phyloP scores from a whole-genome alignment of 2,329 filamentous ascomycete species.

The Colletotrichum sansevieriae region DNA sequence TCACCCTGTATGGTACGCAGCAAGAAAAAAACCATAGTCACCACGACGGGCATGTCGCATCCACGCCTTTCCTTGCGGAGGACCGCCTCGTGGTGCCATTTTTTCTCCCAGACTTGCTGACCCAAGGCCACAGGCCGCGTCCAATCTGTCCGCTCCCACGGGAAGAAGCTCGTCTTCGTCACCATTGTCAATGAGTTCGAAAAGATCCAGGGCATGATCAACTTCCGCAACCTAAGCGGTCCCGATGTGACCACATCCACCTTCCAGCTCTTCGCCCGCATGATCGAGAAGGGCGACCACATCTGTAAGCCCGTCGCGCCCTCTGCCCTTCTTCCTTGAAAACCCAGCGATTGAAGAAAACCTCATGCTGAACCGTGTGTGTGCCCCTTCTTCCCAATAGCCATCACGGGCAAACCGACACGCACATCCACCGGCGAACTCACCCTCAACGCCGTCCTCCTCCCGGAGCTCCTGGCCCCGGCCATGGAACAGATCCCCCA shows the following conservation, averaged over 20 bases:
- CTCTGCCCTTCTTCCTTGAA: too few species aligned
- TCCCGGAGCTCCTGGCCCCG: conserved; percentile 82
- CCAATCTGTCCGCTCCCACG: conserved; percentile 75
- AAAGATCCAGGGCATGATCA: conserved; percentile 82
- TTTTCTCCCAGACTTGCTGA: conserved; percentile 33
- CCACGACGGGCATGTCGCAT: conserved; percentile 13
- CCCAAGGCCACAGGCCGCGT: conserved; percentile 73
- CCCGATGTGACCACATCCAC: conserved; percentile 51
- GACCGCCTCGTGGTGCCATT: too few species aligned
- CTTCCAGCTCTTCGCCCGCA: conserved; percentile 72
- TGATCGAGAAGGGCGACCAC: conserved; percentile 85
- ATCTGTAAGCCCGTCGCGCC: conserved; percentile 70
- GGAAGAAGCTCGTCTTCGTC: conserved; percentile 86
- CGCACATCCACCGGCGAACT: conserved; percentile 81
- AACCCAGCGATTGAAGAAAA: background rate
- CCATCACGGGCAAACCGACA: conserved; percentile 77
- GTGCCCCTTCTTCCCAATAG: conserved; percentile 53
- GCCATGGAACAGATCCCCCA: conserved; percentile 84
- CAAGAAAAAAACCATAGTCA: background rate
- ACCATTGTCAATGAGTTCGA: conserved; percentile 81
- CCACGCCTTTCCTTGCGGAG: background rate
- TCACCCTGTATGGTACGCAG: conserved; percentile 48
- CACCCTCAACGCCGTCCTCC: conserved; percentile 74
- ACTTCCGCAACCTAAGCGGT: conserved; percentile 63
- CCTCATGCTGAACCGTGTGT: conserved; percentile 19